Base-by-base conservation (phyloP, 345 rosid genomes). In the Lumnitzera littorea region DNA sequence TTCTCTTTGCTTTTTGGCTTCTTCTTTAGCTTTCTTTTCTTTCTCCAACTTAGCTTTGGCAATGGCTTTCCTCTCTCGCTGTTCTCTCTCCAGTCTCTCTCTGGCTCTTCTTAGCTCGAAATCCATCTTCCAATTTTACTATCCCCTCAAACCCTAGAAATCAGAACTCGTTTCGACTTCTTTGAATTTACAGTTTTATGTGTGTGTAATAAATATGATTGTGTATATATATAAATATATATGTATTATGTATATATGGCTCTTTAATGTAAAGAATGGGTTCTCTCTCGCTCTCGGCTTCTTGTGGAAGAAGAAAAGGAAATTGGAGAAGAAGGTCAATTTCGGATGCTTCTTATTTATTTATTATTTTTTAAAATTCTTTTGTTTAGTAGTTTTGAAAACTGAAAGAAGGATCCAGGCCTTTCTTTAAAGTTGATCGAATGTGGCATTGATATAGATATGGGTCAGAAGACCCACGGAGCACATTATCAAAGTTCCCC, bases 81-180 rank as follows among this genome's bases (percentile, higher is more conserved):
- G 98, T 57, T 95, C 99, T 68, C 67, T 88, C 63, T 91, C 89
- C 12, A 95, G 91, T 89, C 85, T 86, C 82, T 91, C 98, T 48
- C 84, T 82, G 63, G 94, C 96, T 48, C 92, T 84, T 70, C 97
- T 75, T 68, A 95, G 78, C 80, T 91, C 95, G 60, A 82, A 91
- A 82, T 95, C 99, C 99, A 86, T 87, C 64, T 53, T 15, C 91
- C 76, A 78, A 59, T 36, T 25, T 62, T 53, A 13, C 13, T 56
- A 14, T 15, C 12, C 24, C 12, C 62, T n/a, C 67, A 23, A 50
- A 47, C 57, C 46, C 36, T 71, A 36, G 43, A 36, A 36, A 36
- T 36, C 43, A 36, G 43, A 36, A 36, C 43, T 36, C 43, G 9
- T 7, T 36, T 36, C 43, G 43, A 36, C 7, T 36, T 36, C 43